These are phyloP conservation scores for Metschnikowia baotianmanensis DNA, from an alignment of 805 yeast genomes.

Conservation along the genomic window DNA sequence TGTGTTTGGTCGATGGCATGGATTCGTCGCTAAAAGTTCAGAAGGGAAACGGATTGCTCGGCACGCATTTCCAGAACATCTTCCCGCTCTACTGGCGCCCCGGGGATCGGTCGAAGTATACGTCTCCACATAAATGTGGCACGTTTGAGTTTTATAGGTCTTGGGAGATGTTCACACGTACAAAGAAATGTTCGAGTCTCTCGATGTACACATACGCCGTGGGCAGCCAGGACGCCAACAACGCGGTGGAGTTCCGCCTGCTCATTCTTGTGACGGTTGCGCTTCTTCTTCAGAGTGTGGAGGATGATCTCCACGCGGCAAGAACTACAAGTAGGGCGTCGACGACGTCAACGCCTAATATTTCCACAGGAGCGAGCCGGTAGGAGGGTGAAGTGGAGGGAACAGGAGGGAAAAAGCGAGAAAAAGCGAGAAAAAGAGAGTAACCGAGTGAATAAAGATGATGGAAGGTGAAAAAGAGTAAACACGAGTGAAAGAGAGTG, in stretches of 20 bases:
- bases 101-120: constrained; percentile 6
- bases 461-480: too few species aligned
- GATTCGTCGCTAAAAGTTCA: constrained; percentile 11
- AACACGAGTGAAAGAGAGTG: too few species aligned
- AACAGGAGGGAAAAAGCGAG: neutral
- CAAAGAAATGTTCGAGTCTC: constrained; percentile 8
- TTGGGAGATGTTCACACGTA: constrained; percentile 13
- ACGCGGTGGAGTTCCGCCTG: constrained; percentile 8
- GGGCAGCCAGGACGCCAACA: constrained; percentile 9
- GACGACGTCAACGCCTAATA: neutral
- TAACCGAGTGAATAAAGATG: too few species aligned
- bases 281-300: constrained; percentile 11
- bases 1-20: constrained; percentile 13
- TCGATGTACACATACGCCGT: constrained; percentile 8
- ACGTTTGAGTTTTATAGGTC: constrained; percentile 8
- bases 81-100: constrained; percentile 4
- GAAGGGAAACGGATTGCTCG: constrained; percentile 11
- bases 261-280: constrained; percentile 7
- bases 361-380: too few species aligned
- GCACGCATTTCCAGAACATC: constrained; percentile 3
- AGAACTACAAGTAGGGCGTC: neutral
- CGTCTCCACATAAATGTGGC: constrained; percentile 11
- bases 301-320: constrained; percentile 6
- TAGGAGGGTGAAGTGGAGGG: neutral
- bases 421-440: neutral